Evolutionary conservation across 306 rosid genomes (phyloP).

Genomic region (Pyrus communis): DNA sequence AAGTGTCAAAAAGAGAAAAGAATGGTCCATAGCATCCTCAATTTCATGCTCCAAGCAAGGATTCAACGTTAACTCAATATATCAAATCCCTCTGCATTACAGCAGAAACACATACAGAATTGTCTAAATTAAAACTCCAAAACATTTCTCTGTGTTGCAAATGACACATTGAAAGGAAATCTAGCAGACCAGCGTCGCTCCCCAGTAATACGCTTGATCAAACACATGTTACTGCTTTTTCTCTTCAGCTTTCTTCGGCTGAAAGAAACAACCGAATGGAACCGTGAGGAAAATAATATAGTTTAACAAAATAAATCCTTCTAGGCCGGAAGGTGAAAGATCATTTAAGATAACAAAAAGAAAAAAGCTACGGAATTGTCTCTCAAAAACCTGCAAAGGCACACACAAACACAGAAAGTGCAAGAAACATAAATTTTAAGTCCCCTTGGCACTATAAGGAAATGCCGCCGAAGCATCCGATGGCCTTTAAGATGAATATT

Average conservation of each 20-base stretch:
- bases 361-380: background rate
- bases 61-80: background rate
- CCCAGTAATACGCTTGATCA: background rate
- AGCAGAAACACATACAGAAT: constrained; percentile 6
- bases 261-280: constrained; percentile 25
- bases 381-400: background rate
- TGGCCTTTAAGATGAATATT: too few relatives aligned
- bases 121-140: background rate
- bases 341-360: background rate
- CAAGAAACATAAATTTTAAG: background rate
- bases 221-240: constrained; percentile 48
- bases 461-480: background rate
- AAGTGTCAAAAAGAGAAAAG: background rate
- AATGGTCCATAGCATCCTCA: background rate
- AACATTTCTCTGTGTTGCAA: background rate
- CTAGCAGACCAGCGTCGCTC: background rate
- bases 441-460: background rate
- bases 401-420: background rate
- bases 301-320: background rate
- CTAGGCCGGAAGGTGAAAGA: background rate
- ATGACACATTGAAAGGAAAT: constrained; percentile 3
- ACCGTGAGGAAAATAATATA: background rate
- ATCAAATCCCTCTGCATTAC: background rate
- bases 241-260: constrained; percentile 94
- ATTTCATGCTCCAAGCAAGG: background rate